phyloP scores from a whole-genome alignment of 192 early-diverging fungal genomes.

The Coemansia erecta region DNA sequence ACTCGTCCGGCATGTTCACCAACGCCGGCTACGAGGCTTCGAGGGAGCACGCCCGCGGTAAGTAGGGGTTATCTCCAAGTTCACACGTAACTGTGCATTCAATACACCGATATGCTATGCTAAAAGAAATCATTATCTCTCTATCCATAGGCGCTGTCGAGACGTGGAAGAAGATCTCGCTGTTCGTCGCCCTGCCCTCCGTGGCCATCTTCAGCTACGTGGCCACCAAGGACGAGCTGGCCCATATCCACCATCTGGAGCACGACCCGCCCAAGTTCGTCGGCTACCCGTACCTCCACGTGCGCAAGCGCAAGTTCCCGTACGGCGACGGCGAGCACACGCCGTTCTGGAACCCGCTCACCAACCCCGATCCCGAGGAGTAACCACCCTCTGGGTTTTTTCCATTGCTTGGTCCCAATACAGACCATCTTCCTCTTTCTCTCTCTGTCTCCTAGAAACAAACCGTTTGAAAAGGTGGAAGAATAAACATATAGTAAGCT shows the following conservation, averaged over 20 bases:
- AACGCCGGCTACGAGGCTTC: conserved; percentile 34
- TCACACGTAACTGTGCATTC: not conserved
- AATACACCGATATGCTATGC: too few relatives aligned
- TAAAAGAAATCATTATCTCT: too few relatives aligned
- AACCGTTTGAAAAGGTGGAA: too few relatives aligned
- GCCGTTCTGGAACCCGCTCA: conserved; percentile 49
- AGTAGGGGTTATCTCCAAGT: conserved; percentile 6
- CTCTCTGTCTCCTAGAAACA: too few relatives aligned
- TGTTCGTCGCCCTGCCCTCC: conserved; percentile 37
- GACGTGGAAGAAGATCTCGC: conserved; percentile 52
- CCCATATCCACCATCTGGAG: conserved; percentile 52
- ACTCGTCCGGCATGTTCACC: conserved; percentile 34
- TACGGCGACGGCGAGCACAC: conserved; percentile 53
- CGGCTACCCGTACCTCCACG: conserved; percentile 43
- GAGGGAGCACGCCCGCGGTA: conserved; percentile 48
- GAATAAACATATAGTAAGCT: not conserved
- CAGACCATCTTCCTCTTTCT: too few relatives aligned
- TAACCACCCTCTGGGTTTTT: too few relatives aligned
- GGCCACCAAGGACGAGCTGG: conserved; percentile 46
- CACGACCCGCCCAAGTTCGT: conserved; percentile 50
- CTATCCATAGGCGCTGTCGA: conserved; percentile 35
- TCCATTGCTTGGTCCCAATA: not conserved
- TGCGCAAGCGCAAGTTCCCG: conserved; percentile 51
- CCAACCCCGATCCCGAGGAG: conserved; percentile 51
- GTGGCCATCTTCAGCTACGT: conserved; percentile 34